These are phyloP conservation scores for Vitis cinerea DNA, from an alignment of 164 flowering plant species.

Conservation along the genomic window DNA sequence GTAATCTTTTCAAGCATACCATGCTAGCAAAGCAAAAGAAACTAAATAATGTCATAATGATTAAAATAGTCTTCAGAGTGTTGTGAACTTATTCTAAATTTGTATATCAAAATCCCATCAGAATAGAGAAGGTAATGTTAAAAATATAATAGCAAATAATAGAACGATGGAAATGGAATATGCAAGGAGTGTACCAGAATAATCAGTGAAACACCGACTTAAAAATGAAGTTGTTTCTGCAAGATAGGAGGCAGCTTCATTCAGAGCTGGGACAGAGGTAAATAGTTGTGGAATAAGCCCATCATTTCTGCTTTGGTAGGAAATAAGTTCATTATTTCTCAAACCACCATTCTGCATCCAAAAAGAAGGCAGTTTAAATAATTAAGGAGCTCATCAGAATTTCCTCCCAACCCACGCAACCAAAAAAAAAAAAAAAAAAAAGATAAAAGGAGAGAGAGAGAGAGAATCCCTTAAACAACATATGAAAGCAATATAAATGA, in stretches of 20 bases:
- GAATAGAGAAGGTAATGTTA: not conserved
- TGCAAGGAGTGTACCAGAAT: slow-evolving; percentile 46
- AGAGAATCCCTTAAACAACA: too few relatives aligned
- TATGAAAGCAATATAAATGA: not conserved
- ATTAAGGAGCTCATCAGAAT: not conserved
- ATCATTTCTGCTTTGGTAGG: slow-evolving; percentile 31
- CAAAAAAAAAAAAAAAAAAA: too few relatives aligned
- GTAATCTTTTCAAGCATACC: too few relatives aligned
- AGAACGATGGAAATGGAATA: not conserved
- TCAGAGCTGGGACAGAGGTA: slow-evolving; percentile 72
- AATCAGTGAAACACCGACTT: slow-evolving; percentile 66
- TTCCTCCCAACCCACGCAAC: not conserved
- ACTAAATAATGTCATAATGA: too few relatives aligned
- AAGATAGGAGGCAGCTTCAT: slow-evolving; percentile 86
- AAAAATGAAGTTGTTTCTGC: slow-evolving; percentile 75
- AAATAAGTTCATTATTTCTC: slow-evolving; percentile 47
- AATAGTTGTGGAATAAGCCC: slow-evolving; percentile 67
- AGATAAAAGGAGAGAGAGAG: too few relatives aligned
- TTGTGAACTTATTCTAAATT: not conserved
- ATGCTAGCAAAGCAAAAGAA: too few relatives aligned
- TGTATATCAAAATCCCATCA: not conserved
- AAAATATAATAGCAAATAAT: not conserved
- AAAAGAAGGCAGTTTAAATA: slow-evolving; percentile 4
- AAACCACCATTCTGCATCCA: slow-evolving; percentile 35
- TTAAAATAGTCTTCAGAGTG: too few relatives aligned